A percentile compares a stretch with the other conserved stretches of the same genome.
Conservation (phyloP, 2,329 filamentous ascomycete species). For the Tolypocladium paradoxum region DNA sequence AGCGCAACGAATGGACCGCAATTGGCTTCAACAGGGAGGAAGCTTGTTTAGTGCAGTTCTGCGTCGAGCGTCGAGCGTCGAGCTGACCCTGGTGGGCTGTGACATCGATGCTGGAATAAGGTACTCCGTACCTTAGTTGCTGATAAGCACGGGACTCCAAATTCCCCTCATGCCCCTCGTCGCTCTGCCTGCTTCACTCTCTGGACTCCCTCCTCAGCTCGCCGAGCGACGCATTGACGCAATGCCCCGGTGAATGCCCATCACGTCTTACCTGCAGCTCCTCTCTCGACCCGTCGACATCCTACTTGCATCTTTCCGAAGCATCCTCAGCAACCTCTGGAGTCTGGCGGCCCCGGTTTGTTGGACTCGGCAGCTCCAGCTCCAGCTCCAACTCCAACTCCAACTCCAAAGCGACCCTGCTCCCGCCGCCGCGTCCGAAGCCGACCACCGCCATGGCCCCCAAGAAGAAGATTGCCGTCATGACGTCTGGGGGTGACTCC, state of each 20-base stretch:
- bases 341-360: slow-evolving; percentile 12
- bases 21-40: background rate
- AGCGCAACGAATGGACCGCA: background rate
- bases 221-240: background rate
- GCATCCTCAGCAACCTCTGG: slow-evolving; percentile 16
- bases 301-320: slow-evolving; percentile 15
- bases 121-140: too few relatives aligned
- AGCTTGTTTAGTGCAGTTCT: background rate
- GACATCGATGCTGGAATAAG: background rate
- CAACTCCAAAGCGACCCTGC: background rate
- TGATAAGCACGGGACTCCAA: background rate
- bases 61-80: background rate
- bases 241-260: slow-evolving; percentile 7
- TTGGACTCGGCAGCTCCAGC: background rate
- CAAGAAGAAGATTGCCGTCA: slow-evolving; percentile 69
- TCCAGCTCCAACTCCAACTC: too few relatives aligned
- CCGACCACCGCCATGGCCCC: slow-evolving; percentile 27
- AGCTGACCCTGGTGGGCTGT: background rate
- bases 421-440: background rate
- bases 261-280: background rate
- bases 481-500: slow-evolving; percentile 91
- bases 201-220: too few relatives aligned
- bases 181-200: background rate
- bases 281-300: slow-evolving; percentile 5
- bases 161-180: background rate